Evolutionary conservation across 78 protist species (phyloP).

Genomic region (Cavenderia fasciculata): DNA sequence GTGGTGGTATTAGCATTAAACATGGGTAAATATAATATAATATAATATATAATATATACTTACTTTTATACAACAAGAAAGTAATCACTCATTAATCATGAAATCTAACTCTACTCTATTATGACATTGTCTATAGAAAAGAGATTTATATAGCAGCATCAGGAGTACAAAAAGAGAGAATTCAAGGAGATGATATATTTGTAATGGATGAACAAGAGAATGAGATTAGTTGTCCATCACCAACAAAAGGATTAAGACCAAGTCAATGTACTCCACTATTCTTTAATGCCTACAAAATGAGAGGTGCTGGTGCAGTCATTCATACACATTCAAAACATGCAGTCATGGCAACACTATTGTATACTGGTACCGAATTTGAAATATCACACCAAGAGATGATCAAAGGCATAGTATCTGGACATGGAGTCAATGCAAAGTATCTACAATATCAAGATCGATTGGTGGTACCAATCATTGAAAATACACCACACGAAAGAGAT

Average conservation of each 20-base stretch:
- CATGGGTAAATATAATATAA: conserved; percentile 8
- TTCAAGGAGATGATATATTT: conserved; percentile 85
- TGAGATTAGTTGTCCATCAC: conserved; percentile 29
- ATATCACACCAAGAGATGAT: conserved; percentile 94
- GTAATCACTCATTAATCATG: too few species aligned
- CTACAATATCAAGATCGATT: conserved; percentile 80
- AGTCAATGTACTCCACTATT: conserved; percentile 92
- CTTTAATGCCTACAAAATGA: conserved; percentile 72
- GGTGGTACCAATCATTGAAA: conserved; percentile 95
- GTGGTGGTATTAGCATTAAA: conserved; percentile 86
- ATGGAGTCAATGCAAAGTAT: conserved; percentile 21
- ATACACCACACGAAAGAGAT: conserved; percentile 86
- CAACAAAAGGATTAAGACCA: conserved; percentile 22
- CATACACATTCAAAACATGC: conserved; percentile 92
- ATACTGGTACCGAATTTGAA: conserved; percentile 87
- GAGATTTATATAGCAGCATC: conserved; percentile 92
- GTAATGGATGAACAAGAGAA: conserved; percentile 78
- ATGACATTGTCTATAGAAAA: conserved; percentile 6
- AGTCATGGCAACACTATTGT: conserved; percentile 87
- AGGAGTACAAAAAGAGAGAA: conserved; percentile 95
- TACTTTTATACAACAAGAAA: not conserved
- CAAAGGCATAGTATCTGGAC: conserved; percentile 83
- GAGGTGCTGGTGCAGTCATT: conserved; percentile 92
- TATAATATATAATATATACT: not conserved
- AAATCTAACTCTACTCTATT: too few species aligned